Conservation (phyloP, 2,329 filamentous ascomycete species). For the Pseudocercospora fijiensis region DNA sequence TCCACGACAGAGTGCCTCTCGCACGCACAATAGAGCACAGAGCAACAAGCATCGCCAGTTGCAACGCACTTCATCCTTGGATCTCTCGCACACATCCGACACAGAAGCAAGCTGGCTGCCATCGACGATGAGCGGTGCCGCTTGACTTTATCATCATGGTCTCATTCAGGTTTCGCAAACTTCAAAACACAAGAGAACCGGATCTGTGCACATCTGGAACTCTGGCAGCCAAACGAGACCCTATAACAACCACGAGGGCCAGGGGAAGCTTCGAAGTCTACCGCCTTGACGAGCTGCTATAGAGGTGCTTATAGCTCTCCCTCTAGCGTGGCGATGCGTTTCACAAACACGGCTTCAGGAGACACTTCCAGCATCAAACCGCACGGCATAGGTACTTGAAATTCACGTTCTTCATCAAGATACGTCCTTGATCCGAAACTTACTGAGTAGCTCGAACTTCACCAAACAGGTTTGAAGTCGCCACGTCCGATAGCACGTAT, state of each 20-base stretch:
- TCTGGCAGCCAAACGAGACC: background rate
- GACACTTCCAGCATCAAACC: background rate
- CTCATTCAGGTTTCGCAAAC: background rate
- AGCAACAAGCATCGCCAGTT: background rate
- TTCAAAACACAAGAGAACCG: background rate
- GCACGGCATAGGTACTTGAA: background rate
- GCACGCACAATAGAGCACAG: background rate
- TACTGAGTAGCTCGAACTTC: background rate
- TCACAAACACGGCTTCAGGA: background rate
- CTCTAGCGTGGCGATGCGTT: background rate
- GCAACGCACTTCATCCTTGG: background rate
- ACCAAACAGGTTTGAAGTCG: background rate
- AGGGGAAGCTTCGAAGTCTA: background rate
- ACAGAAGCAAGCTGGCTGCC: background rate
- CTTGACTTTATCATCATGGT: background rate
- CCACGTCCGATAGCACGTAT: background rate
- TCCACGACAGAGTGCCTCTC: background rate
- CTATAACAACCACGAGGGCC: constrained; percentile 3
- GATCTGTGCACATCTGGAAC: constrained; percentile 1
- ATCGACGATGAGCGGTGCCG: constrained; percentile 5
- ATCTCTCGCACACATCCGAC: background rate
- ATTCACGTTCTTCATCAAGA: background rate
- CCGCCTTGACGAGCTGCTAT: background rate
- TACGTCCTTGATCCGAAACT: background rate
- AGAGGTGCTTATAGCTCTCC: background rate